Evolutionary conservation across 139 green algal genomes (phyloP).

Genomic region (Tetraselmis chui): DNA sequence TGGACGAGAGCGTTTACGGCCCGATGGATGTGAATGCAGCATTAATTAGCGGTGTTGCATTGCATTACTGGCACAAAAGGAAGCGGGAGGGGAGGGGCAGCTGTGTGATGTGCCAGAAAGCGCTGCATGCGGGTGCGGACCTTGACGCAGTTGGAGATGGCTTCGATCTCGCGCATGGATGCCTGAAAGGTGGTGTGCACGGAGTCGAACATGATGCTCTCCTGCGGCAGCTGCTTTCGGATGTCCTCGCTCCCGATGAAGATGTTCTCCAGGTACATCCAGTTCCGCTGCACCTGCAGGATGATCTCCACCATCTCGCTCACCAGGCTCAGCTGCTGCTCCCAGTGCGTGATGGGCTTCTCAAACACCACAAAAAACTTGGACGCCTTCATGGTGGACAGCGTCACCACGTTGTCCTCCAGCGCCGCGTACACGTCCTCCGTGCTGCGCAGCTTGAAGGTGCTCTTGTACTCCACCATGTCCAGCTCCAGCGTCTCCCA

Average conservation of each 20-base stretch:
- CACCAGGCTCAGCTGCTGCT: conserved; percentile 65
- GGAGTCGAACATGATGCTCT: conserved; percentile 25
- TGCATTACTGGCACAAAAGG: too few relatives aligned
- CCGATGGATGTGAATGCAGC: too few relatives aligned
- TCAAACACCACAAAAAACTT: conserved; percentile 84
- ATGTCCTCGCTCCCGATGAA: conserved; percentile 88
- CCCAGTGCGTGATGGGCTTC: conserved; percentile 67
- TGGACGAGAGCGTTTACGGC: too few relatives aligned
- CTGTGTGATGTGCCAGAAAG: too few relatives aligned
- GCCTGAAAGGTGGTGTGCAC: conserved; percentile 57
- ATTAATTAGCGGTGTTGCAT: too few relatives aligned
- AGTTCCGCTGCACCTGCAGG: conserved; percentile 75
- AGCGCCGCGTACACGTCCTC: conserved; percentile 76
- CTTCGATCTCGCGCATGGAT: conserved; percentile 30
- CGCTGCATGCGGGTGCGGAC: not conserved
- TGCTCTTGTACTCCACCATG: conserved; percentile 55
- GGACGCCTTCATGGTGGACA: conserved; percentile 82
- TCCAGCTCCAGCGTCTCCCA: conserved; percentile 53
- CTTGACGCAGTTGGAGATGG: not conserved
- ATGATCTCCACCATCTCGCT: conserved; percentile 77
- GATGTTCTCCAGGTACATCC: conserved; percentile 91
- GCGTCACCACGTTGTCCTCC: conserved; percentile 78
- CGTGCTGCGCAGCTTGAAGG: conserved; percentile 70
- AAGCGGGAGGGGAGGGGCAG: too few relatives aligned
- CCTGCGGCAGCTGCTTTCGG: conserved; percentile 75